A percentile compares a stretch with the other conserved stretches of the same genome.
These are phyloP conservation scores for Penicilliopsis zonata DNA, from an alignment of 495 filamentous ascomycete genomes.

Conservation along the genomic window DNA sequence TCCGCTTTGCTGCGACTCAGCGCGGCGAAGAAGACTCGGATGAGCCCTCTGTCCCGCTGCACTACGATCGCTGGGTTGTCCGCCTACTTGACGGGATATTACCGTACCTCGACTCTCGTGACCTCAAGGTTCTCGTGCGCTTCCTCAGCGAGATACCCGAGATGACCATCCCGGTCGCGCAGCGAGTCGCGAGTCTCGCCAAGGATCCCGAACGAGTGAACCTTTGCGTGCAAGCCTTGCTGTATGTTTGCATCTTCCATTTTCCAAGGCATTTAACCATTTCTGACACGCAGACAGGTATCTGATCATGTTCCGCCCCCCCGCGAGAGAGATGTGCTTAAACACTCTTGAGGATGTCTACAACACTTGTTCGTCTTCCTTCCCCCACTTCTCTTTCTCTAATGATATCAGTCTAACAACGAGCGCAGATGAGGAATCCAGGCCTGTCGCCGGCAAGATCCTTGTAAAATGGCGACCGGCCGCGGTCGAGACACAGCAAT, in stretches of 20 bases:
- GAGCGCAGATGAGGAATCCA: constrained; percentile 30
- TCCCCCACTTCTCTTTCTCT: not conserved
- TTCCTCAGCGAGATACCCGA: constrained; percentile 89
- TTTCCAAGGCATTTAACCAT: constrained; percentile 21
- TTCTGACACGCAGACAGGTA: constrained; percentile 41
- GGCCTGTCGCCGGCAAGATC: constrained; percentile 30
- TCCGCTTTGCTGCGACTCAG: constrained; percentile 24
- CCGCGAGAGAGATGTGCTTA: constrained; percentile 66
- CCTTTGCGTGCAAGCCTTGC: constrained; percentile 46
- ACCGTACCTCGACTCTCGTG: constrained; percentile 73
- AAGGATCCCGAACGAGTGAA: constrained; percentile 72
- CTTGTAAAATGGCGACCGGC: constrained; percentile 32
- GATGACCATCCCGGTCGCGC: constrained; percentile 54
- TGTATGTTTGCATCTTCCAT: constrained; percentile 29
- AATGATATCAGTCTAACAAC: constrained; percentile 6
- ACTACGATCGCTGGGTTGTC: constrained; percentile 73
- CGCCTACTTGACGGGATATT: constrained; percentile 77
- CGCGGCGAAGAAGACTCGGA: constrained; percentile 30
- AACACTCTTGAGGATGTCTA: constrained; percentile 81
- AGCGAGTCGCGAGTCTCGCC: constrained; percentile 68
- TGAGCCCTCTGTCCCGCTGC: constrained; percentile 23
- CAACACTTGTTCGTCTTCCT: constrained; percentile 38
- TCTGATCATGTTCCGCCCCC: constrained; percentile 74
- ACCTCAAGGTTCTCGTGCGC: constrained; percentile 70
- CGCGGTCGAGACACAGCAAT: not conserved